Evolutionary conservation across 139 green algal species (phyloP).

Genomic region (Pseudopediastrum boryanum): DNA sequence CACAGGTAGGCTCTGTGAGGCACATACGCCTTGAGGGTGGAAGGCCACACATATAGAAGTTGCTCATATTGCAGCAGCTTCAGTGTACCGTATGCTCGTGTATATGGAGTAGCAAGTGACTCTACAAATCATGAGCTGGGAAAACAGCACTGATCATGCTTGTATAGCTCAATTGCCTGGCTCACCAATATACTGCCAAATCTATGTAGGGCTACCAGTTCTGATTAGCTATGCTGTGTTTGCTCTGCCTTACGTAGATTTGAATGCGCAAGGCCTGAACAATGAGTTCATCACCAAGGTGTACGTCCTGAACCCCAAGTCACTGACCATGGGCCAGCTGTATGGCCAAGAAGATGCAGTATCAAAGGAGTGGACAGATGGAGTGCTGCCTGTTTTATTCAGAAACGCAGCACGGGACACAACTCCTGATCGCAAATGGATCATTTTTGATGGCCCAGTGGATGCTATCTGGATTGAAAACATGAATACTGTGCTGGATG

Average conservation of each 20-base stretch:
- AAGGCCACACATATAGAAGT: too few relatives aligned
- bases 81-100: too few relatives aligned
- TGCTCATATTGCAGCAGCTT: too few relatives aligned
- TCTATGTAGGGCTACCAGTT: too few relatives aligned
- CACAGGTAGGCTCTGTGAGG: constrained; percentile 31
- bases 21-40: too few relatives aligned
- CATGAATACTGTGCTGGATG: constrained; percentile 90
- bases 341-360: constrained; percentile 66
- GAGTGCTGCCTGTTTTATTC: constrained; percentile 71
- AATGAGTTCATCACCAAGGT: constrained; percentile 46
- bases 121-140: too few relatives aligned
- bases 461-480: constrained; percentile 90
- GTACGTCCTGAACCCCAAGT: constrained; percentile 80
- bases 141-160: too few relatives aligned
- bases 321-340: constrained; percentile 84
- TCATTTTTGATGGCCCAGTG: constrained; percentile 81
- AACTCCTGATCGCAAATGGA: constrained; percentile 66
- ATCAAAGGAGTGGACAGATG: constrained; percentile 86
- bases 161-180: too few relatives aligned
- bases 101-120: too few relatives aligned
- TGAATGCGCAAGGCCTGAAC: constrained; percentile 40
- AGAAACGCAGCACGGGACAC: constrained; percentile 50
- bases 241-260: constrained; percentile 30
- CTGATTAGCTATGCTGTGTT: background rate
- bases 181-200: too few relatives aligned